phyloP scores from a whole-genome alignment of 163 green algal species.

The Volvox carteri region DNA sequence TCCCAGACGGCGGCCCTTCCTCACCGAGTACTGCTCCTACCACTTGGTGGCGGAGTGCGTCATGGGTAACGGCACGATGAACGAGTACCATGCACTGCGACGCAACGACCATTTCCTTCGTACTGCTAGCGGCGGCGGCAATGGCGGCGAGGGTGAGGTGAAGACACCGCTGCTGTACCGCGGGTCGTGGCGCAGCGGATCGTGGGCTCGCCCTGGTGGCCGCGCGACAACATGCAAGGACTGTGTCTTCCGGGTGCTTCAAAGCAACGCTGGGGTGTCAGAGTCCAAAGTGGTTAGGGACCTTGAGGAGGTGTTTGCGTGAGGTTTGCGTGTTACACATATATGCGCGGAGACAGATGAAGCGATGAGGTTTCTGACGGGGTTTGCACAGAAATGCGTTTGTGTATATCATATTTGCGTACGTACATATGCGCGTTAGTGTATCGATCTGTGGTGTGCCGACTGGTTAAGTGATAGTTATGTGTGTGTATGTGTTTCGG shows the following conservation, averaged over 20 bases:
- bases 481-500: too few relatives aligned
- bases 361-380: too few relatives aligned
- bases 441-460: too few relatives aligned
- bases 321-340: not conserved
- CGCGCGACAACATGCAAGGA: not conserved
- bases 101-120: not conserved
- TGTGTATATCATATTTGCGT: too few relatives aligned
- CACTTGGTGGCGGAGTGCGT: conserved; percentile 34
- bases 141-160: not conserved
- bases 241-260: conserved; percentile 43
- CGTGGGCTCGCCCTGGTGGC: not conserved
- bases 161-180: conserved; percentile 22
- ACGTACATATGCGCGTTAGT: too few relatives aligned
- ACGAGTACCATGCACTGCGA: not conserved
- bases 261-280: conserved; percentile 18
- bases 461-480: too few relatives aligned
- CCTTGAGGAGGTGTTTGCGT: conserved; percentile 24
- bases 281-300: conserved; percentile 19
- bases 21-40: conserved; percentile 47
- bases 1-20: not conserved
- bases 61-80: not conserved
- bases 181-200: not conserved
- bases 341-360: too few relatives aligned
- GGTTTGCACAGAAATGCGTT: too few relatives aligned
- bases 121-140: not conserved